Percentiles rank a stretch among this genome's conserved stretches.
These are phyloP conservation scores for Alternaria postmessia DNA, from an alignment of 2,329 filamentous ascomycete species.

Conservation along the genomic window DNA sequence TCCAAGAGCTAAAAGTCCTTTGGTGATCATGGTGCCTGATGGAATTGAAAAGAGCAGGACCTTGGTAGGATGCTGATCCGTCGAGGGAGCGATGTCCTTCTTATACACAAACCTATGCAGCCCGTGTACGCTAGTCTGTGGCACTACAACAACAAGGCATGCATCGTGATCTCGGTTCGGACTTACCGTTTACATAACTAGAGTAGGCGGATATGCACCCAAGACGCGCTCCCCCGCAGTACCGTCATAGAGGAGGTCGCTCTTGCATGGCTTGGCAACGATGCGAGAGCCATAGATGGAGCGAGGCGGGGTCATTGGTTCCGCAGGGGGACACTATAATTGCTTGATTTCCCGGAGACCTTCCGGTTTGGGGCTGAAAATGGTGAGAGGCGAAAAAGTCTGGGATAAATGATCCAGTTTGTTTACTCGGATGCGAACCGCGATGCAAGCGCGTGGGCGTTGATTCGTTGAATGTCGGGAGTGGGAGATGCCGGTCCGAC, in stretches of 20 bases:
- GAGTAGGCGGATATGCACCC: conserved; percentile 17
- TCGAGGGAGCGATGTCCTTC: conserved; percentile 6
- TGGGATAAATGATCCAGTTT: conserved; percentile 15
- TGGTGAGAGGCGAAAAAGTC: conserved; percentile 10
- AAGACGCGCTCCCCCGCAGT: conserved; percentile 34
- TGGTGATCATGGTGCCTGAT: conserved; percentile 33
- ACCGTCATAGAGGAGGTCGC: conserved; percentile 19
- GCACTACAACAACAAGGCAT: conserved; percentile 2
- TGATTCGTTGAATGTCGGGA: conserved; percentile 11
- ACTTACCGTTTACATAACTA: conserved; percentile 15
- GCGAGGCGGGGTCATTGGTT: conserved; percentile 20
- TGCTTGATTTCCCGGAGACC: conserved; percentile 18
- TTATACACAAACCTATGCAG: conserved; percentile 20
- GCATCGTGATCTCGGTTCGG: conserved; percentile 10
- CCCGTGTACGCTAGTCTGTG: not conserved
- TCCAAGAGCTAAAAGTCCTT: conserved; percentile 33
- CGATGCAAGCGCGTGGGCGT: conserved; percentile 1
- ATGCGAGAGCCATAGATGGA: conserved; percentile 17
- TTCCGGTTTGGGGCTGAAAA: conserved; percentile 16
- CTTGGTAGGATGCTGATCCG: conserved; percentile 6
- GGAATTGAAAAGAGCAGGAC: conserved; percentile 10
- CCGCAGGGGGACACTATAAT: conserved; percentile 3
- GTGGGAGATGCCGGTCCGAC: conserved; percentile 2
- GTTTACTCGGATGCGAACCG: conserved; percentile 5
- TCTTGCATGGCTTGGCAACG: conserved; percentile 25